Conservation (phyloP, 768 basidiomycete genomes). For the Amanita brunnescens region DNA sequence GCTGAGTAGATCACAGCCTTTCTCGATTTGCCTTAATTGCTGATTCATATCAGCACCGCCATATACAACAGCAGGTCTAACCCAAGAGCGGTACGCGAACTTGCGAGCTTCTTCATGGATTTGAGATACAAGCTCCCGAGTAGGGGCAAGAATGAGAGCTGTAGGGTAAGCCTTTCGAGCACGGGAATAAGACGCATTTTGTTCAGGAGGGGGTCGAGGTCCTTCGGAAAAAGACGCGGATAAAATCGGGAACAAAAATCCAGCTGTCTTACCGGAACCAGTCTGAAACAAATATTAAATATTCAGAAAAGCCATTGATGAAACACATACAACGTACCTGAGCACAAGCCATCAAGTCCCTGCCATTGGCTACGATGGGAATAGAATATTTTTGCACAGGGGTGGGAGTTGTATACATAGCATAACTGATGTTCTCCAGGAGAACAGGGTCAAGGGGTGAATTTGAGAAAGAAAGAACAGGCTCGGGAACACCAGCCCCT, state of each 20-base stretch:
- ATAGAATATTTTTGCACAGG: constrained; percentile 99
- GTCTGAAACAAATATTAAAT: constrained; percentile 46
- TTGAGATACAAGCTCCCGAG: constrained; percentile 97
- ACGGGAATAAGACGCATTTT: constrained; percentile 47
- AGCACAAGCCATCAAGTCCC: constrained; percentile 93
- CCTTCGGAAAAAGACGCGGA: constrained; percentile 85
- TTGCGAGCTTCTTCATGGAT: constrained; percentile 99
- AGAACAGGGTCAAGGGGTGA: constrained; percentile 90
- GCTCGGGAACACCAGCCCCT: constrained; percentile 94
- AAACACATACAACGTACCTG: constrained; percentile 43
- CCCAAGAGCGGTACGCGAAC: constrained; percentile 99
- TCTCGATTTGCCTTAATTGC: constrained; percentile 90
- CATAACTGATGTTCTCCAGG: constrained; percentile 88
- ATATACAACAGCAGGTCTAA: constrained; percentile 96
- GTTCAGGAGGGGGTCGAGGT: constrained; percentile 62
- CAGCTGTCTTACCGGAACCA: constrained; percentile 98
- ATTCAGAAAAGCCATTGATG: constrained; percentile 1
- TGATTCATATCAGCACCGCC: constrained; percentile 97
- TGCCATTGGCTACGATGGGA: constrained; percentile 86
- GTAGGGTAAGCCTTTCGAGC: constrained; percentile 91
- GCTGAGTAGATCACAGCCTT: constrained; percentile 93
- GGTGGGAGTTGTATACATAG: constrained; percentile 92
- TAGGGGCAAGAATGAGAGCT: constrained; percentile 95
- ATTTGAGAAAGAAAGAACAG: constrained; percentile 76
- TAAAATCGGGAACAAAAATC: constrained; percentile 98